These are phyloP conservation scores for Xylaria hypoxylon DNA, from an alignment of 2,329 filamentous ascomycete genomes.

Conservation along the genomic window DNA sequence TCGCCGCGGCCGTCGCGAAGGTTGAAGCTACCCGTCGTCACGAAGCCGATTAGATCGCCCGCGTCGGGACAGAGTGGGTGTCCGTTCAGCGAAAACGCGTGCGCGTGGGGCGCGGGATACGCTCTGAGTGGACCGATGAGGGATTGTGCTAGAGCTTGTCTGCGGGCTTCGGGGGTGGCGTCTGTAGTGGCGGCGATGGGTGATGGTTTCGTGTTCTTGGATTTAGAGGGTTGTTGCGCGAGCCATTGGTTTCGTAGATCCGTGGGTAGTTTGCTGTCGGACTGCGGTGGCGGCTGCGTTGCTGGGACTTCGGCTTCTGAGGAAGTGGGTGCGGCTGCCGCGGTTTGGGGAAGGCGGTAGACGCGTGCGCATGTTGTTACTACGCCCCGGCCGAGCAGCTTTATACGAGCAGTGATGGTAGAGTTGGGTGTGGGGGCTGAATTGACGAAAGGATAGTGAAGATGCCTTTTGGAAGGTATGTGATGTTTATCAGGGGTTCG, in stretches of 20 bases:
- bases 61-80: constrained; percentile 78
- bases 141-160: constrained; percentile 60
- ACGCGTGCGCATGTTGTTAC: constrained; percentile 80
- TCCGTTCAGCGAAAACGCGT: constrained; percentile 56
- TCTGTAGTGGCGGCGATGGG: neutral
- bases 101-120: constrained; percentile 54
- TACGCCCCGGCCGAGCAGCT: constrained; percentile 75
- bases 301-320: constrained; percentile 60
- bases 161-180: constrained; percentile 52
- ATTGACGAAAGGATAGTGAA: constrained; percentile 52
- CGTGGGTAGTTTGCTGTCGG: constrained; percentile 52
- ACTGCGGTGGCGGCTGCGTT: constrained; percentile 53
- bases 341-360: constrained; percentile 77
- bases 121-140: constrained; percentile 55
- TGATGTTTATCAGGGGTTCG: constrained; percentile 46
- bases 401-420: constrained; percentile 73
- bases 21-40: constrained; percentile 87
- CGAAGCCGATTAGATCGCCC: constrained; percentile 86
- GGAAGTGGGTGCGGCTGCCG: constrained; percentile 25
- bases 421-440: constrained; percentile 51
- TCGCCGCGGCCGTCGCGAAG: constrained; percentile 79
- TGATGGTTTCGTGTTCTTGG: constrained; percentile 35
- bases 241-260: constrained; percentile 79
- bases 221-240: constrained; percentile 54
- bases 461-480: constrained; percentile 55